Evolutionary conservation across 768 basidiomycete species (phyloP), one percentile per base, ranked within the genome.

Genomic region (Hydnomerulius pinastri): DNA sequence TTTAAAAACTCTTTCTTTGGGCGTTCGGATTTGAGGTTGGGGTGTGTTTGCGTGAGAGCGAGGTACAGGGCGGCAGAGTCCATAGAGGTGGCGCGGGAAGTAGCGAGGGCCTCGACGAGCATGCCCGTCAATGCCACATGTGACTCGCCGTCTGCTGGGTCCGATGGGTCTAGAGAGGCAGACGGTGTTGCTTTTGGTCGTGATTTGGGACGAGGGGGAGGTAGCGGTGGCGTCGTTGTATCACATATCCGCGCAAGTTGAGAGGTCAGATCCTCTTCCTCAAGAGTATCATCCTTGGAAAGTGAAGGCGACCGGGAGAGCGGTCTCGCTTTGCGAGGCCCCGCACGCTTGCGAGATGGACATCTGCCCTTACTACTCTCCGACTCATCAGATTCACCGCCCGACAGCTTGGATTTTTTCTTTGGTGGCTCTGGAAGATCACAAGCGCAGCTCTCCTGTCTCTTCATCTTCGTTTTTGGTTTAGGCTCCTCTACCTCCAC

Each of bases 61-160:
- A 73, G 76, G 59, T 77, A 80, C 17, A 90, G 69, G 21, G 76
- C 66, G 2, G 79, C 75, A 2, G 77, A 72, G 17, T 86, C 74
- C 54, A 87, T 69, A 17, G 82, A 82, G 1, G 85, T 85, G 17
- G 86, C 85, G 18, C 87, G 81, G 4, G 86, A 84, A n/a, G 79
- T 77, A 11, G 85, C 87, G 66, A 90, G 75, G 30, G 77, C 77
- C 70, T 88, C 85, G 55, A 89, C 79, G 2, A 89, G 68, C 78
- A 88, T 77, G 3, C 87, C 87, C 43, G 76, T 77, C 20, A 86
- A 63, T 56, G 84, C 82, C 0, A 61, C 58, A 51, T 75, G 73
- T 9, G 59, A 59, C 33, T 59, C 59, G 1, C n/a, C 43, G n/a
- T 56, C 36, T 21, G 25, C 39, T 11, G 68, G 46, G 35, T 67